Conservation (phyloP, 1,139 yeast species). For the Candida neerlandica region DNA sequence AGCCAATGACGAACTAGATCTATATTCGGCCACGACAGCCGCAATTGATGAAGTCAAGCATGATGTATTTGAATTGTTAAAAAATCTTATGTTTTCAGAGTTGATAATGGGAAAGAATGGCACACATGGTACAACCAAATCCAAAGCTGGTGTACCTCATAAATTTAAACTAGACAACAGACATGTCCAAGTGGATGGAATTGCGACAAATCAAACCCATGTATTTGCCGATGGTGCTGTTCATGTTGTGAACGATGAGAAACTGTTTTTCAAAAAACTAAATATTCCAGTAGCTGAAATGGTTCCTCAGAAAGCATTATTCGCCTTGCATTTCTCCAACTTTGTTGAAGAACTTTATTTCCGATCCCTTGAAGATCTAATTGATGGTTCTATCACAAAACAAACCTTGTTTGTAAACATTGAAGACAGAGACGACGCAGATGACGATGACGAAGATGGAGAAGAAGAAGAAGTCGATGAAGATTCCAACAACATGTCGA, state of each 20-base stretch:
- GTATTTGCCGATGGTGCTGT: constrained; percentile 62
- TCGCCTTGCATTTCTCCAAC: constrained; percentile 66
- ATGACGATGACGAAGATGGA: constrained; percentile 5
- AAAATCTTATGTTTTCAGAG: constrained; percentile 29
- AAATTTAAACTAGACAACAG: constrained; percentile 9
- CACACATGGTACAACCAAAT: constrained; percentile 19
- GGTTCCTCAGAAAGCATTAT: constrained; percentile 72
- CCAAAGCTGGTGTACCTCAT: constrained; percentile 11
- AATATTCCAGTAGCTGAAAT: constrained; percentile 39
- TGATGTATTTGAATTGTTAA: constrained; percentile 32
- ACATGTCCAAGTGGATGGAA: constrained; percentile 11
- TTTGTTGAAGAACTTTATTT: constrained; percentile 73
- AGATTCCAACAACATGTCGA: constrained; percentile 1
- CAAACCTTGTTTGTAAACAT: constrained; percentile 63
- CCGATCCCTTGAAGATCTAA: constrained; percentile 56
- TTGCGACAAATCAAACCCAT: constrained; percentile 37
- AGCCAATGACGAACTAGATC: constrained; percentile 24
- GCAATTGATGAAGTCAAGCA: constrained; percentile 33
- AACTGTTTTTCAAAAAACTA: constrained; percentile 36
- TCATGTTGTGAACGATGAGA: constrained; percentile 50
- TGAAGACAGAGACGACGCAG: constrained; percentile 45
- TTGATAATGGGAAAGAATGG: constrained; percentile 37
- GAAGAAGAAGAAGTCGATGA: background rate
- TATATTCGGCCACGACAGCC: constrained; percentile 30
- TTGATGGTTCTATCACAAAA: constrained; percentile 52